Evolutionary conservation across 805 yeast species (phyloP).

Genomic region (Wickerhamiella sergipiensis): DNA sequence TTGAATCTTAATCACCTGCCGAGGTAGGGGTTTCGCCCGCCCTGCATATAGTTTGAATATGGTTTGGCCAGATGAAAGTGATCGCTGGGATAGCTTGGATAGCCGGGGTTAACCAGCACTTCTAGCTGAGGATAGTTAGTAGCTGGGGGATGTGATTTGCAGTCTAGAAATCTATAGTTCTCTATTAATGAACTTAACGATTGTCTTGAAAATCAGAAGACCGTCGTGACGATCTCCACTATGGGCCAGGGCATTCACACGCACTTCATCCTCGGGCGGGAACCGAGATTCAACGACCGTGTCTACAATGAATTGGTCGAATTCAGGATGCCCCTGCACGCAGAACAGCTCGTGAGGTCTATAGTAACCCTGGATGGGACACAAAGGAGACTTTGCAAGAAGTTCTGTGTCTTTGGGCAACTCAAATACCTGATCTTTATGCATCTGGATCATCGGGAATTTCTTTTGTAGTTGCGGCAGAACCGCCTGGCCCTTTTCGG

Average conservation of each 20-base stretch:
- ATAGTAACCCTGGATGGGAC: conserved; percentile 56
- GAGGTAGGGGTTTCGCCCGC: background rate
- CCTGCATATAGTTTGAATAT: background rate
- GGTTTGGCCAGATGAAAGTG: too few species aligned
- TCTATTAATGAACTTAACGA: conserved; percentile 24
- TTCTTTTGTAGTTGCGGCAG: conserved; percentile 18
- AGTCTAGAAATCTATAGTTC: too few species aligned
- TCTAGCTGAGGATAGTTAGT: too few species aligned
- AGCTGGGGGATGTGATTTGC: too few species aligned
- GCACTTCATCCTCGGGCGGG: conserved; percentile 8
- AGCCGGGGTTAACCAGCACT: too few species aligned
- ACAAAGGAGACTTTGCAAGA: conserved; percentile 42
- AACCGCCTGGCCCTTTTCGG: conserved; percentile 29
- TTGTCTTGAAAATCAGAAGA: conserved; percentile 25
- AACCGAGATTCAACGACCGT: conserved; percentile 22
- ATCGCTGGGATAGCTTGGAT: too few species aligned
- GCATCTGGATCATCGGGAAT: conserved; percentile 37
- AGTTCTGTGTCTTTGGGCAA: conserved; percentile 27
- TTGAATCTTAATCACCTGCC: background rate
- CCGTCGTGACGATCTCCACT: conserved; percentile 31
- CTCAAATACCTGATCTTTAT: conserved; percentile 41
- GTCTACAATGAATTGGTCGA: conserved; percentile 26
- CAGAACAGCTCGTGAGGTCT: conserved; percentile 41
- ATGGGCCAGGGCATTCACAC: conserved; percentile 18
- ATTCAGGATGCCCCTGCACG: conserved; percentile 89